Evolutionary conservation across 2,329 filamentous ascomycete genomes (phyloP).

Genomic region (Fusarium buharicum): DNA sequence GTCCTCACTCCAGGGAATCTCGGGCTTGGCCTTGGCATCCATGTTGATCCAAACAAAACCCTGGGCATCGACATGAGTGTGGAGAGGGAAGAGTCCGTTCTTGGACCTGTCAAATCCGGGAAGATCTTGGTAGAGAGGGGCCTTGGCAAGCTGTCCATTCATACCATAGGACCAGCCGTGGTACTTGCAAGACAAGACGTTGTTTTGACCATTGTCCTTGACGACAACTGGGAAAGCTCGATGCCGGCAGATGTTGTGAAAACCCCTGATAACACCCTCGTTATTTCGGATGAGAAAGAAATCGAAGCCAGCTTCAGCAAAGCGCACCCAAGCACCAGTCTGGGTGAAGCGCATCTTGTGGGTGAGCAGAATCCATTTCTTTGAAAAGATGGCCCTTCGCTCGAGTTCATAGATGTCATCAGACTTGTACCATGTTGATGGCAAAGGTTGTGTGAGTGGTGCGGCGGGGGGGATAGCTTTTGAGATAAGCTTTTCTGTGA

Average conservation of each 20-base stretch:
- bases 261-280: constrained; percentile 66
- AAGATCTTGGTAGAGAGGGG: constrained; percentile 67
- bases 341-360: constrained; percentile 62
- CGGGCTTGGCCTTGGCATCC: constrained; percentile 57
- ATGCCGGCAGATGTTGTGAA: constrained; percentile 72
- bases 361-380: constrained; percentile 65
- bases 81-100: constrained; percentile 65
- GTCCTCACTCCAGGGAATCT: constrained; percentile 62
- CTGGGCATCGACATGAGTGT: constrained; percentile 62
- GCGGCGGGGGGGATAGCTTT: constrained; percentile 21
- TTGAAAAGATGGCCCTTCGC: constrained; percentile 65
- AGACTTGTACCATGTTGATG: constrained; percentile 59
- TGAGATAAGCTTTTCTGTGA: constrained; percentile 22
- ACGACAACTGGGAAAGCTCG: constrained; percentile 67
- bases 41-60: constrained; percentile 70
- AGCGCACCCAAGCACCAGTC: constrained; percentile 65
- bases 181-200: constrained; percentile 68
- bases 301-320: constrained; percentile 63
- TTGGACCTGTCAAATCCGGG: constrained; percentile 64
- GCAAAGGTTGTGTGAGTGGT: constrained; percentile 33
- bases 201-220: constrained; percentile 60
- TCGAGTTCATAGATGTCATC: constrained; percentile 66
- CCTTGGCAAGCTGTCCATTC: constrained; percentile 68
- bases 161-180: constrained; percentile 71
- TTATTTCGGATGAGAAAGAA: constrained; percentile 65